Evolutionary conservation across 805 yeast species (phyloP).

Genomic region (Wickerhamiella cacticola): DNA sequence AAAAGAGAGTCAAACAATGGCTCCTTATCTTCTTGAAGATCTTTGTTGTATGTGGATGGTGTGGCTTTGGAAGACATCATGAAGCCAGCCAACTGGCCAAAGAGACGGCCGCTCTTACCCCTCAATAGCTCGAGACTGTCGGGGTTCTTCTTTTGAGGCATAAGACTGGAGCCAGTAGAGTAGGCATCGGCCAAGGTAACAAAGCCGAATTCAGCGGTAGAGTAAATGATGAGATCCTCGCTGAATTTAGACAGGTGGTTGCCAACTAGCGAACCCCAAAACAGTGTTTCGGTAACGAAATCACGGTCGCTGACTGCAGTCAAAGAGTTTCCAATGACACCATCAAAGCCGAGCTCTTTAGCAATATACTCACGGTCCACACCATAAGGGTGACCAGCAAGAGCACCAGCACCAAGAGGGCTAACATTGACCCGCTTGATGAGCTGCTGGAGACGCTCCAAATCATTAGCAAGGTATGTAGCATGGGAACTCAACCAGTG

Average conservation of each 20-base stretch:
- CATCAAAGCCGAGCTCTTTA: constrained; percentile 59
- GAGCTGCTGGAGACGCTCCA: constrained; percentile 70
- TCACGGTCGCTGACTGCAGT: constrained; percentile 98
- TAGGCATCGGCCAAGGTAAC: constrained; percentile 90
- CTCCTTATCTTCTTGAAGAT: constrained; percentile 98
- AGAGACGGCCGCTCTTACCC: constrained; percentile 95
- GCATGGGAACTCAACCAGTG: constrained; percentile 95
- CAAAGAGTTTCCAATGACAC: constrained; percentile 88
- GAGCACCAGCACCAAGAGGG: constrained; percentile 95
- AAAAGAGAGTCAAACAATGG: constrained; percentile 86
- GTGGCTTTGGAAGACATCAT: constrained; percentile 94
- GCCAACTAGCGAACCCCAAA: constrained; percentile 92
- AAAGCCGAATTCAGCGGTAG: constrained; percentile 96
- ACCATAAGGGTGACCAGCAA: constrained; percentile 99
- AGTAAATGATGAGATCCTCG: constrained; percentile 90
- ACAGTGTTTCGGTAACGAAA: constrained; percentile 87
- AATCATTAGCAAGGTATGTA: constrained; percentile 85
- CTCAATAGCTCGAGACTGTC: constrained; percentile 89
- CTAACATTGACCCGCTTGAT: constrained; percentile 71
- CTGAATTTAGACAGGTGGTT: constrained; percentile 89
- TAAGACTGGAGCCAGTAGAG: constrained; percentile 93
- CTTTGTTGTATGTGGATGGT: constrained; percentile 96
- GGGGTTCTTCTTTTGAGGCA: constrained; percentile 99
- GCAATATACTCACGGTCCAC: constrained; percentile 89
- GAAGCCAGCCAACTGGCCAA: constrained; percentile 90